phyloP scores from a whole-genome alignment of 2,329 filamentous ascomycete genomes.

The Herpotrichia juniperi region DNA sequence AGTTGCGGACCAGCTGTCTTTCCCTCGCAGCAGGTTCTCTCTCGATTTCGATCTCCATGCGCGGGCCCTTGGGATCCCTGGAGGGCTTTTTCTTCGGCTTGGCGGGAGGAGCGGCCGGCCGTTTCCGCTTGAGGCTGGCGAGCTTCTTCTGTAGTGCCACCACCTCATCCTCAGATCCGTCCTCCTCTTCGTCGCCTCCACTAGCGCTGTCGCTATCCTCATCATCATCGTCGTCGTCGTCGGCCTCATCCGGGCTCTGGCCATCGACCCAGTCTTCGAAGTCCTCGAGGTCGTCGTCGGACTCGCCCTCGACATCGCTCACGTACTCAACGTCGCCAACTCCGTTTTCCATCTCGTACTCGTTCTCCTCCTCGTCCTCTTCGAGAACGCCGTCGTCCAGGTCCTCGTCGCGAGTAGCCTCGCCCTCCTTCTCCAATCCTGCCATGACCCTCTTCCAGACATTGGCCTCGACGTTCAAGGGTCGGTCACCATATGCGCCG shows the following conservation, averaged over 20 bases:
- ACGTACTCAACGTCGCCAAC: slow-evolving; percentile 89
- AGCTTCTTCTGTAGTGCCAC: slow-evolving; percentile 63
- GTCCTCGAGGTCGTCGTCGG: slow-evolving; percentile 71
- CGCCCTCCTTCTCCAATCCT: slow-evolving; percentile 85
- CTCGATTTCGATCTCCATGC: slow-evolving; percentile 78
- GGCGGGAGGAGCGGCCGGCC: slow-evolving; percentile 54
- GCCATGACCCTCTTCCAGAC: slow-evolving; percentile 98
- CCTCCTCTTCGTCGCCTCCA: slow-evolving; percentile 54
- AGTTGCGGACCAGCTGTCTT: slow-evolving; percentile 29
- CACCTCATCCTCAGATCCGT: slow-evolving; percentile 56
- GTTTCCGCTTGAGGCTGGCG: slow-evolving; percentile 63
- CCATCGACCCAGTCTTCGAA: slow-evolving; percentile 93
- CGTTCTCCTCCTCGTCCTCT: slow-evolving; percentile 73
- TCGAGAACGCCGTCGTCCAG: slow-evolving; percentile 85
- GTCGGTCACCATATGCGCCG: slow-evolving; percentile 92
- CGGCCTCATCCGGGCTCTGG: slow-evolving; percentile 61
- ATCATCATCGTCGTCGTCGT: slow-evolving; percentile 58
- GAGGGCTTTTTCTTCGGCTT: slow-evolving; percentile 64
- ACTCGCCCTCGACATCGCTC: slow-evolving; percentile 79
- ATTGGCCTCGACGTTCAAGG: slow-evolving; percentile 90
- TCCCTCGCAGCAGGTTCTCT: slow-evolving; percentile 57
- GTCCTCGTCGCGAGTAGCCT: slow-evolving; percentile 83
- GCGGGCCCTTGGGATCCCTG: slow-evolving; percentile 57
- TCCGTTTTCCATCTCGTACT: slow-evolving; percentile 67
- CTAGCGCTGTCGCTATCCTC: slow-evolving; percentile 61